A percentile compares a stretch with the other conserved stretches of the same genome.
These are phyloP conservation scores for Saturnispora besseyi DNA, from an alignment of 805 yeast species.

Conservation along the genomic window DNA sequence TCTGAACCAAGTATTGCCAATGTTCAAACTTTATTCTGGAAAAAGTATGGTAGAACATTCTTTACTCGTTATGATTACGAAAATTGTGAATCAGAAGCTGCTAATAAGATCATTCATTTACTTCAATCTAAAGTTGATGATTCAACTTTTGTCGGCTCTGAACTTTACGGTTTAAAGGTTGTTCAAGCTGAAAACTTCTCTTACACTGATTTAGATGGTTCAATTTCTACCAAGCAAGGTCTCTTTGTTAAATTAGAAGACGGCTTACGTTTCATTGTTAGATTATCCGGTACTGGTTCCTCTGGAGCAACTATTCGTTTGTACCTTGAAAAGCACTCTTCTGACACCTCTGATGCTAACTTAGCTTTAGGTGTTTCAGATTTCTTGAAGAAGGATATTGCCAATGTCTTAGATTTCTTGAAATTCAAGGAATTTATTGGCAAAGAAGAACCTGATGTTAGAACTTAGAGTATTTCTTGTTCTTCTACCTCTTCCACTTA, in stretches of 20 bases:
- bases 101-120: conserved; percentile 52
- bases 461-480: conserved; percentile 38
- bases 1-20: conserved; percentile 51
- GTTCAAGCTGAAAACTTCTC: conserved; percentile 79
- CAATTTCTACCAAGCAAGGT: conserved; percentile 83
- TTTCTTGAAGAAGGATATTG: conserved; percentile 55
- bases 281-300: conserved; percentile 95
- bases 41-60: conserved; percentile 89
- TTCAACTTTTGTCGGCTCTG: conserved; percentile 40
- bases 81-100: conserved; percentile 68
- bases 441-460: conserved; percentile 81
- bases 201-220: conserved; percentile 91
- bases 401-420: conserved; percentile 56
- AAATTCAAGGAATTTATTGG: conserved; percentile 67
- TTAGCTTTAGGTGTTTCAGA: conserved; percentile 48
- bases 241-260: conserved; percentile 69
- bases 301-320: conserved; percentile 95
- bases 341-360: conserved; percentile 42
- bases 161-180: conserved; percentile 42
- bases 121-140: conserved; percentile 34
- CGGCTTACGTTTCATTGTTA: conserved; percentile 79
- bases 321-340: conserved; percentile 76
- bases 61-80: conserved; percentile 95
- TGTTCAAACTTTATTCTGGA: conserved; percentile 84
- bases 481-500: neutral